Evolutionary conservation across 1,139 yeast genomes (phyloP).

Genomic region (Kurtzmaniella quercitrusa): DNA sequence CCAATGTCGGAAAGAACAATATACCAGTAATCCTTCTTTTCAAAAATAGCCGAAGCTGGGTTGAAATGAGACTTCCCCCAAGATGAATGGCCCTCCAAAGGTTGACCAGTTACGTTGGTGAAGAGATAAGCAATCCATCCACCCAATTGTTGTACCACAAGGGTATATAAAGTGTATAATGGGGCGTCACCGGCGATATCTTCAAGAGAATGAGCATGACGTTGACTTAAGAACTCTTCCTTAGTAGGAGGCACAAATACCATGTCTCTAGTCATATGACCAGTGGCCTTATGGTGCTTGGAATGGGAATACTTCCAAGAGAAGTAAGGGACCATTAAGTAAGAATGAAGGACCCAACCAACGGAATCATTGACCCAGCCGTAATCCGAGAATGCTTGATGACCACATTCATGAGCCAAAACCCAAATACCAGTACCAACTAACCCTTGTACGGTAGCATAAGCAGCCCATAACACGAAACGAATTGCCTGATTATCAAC

Average conservation of each 20-base stretch:
- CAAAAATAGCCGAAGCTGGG: constrained; percentile 52
- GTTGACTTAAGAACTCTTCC: constrained; percentile 33
- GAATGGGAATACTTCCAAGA: constrained; percentile 61
- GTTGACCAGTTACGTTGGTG: constrained; percentile 54
- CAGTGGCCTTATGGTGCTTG: constrained; percentile 64
- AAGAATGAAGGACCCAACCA: constrained; percentile 60
- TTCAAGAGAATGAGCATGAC: constrained; percentile 26
- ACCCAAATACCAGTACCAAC: constrained; percentile 59
- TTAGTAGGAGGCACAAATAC: constrained; percentile 56
- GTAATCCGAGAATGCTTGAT: constrained; percentile 57
- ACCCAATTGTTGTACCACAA: constrained; percentile 50
- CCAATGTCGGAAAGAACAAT: constrained; percentile 54
- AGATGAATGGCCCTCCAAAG: constrained; percentile 31
- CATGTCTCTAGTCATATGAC: constrained; percentile 57
- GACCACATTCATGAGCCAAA: constrained; percentile 65
- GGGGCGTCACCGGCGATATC: constrained; percentile 57
- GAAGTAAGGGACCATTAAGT: constrained; percentile 55
- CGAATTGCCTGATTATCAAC: constrained; percentile 43
- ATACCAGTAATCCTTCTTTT: constrained; percentile 52
- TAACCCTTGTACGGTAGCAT: constrained; percentile 39
- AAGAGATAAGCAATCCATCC: constrained; percentile 49
- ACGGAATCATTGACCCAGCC: constrained; percentile 51
- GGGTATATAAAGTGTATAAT: constrained; percentile 36
- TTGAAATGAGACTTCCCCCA: constrained; percentile 42
- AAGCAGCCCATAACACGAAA: constrained; percentile 54